Conservation (phyloP, 2,329 filamentous ascomycete genomes). For the Neopestalotiopsis sp. region DNA sequence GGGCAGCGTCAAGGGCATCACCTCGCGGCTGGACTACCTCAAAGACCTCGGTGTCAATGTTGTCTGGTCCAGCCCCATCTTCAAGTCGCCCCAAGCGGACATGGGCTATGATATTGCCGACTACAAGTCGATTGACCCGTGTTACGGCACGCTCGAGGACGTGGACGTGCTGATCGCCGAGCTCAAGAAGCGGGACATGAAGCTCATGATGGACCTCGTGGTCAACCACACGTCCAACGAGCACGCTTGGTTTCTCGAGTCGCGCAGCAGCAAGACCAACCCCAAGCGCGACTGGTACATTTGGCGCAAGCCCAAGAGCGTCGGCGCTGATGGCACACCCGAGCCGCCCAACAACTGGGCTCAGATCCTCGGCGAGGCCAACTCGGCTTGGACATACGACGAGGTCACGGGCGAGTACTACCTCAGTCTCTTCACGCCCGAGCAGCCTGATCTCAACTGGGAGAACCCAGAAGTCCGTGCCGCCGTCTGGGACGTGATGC, state of each 20-base stretch:
- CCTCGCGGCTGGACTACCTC: slow-evolving; percentile 66
- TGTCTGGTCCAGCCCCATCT: slow-evolving; percentile 73
- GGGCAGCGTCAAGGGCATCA: slow-evolving; percentile 68
- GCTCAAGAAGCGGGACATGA: slow-evolving; percentile 68
- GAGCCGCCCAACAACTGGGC: slow-evolving; percentile 80
- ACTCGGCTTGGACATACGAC: slow-evolving; percentile 73
- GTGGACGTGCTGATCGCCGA: slow-evolving; percentile 66
- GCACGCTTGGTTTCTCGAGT: slow-evolving; percentile 75
- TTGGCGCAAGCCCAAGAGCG: slow-evolving; percentile 57
- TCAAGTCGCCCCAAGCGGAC: slow-evolving; percentile 67
- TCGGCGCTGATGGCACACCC: slow-evolving; percentile 61
- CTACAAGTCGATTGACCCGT: slow-evolving; percentile 68
- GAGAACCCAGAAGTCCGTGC: slow-evolving; percentile 70
- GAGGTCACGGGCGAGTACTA: slow-evolving; percentile 77
- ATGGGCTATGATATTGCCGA: slow-evolving; percentile 76
- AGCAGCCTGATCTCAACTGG: slow-evolving; percentile 89
- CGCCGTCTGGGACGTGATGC: slow-evolving; percentile 76
- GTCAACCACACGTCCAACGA: slow-evolving; percentile 79
- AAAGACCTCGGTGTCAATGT: slow-evolving; percentile 65
- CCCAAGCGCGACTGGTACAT: slow-evolving; percentile 75
- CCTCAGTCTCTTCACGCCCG: slow-evolving; percentile 74
- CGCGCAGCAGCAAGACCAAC: slow-evolving; percentile 63
- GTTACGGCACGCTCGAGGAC: slow-evolving; percentile 71
- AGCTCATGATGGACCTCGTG: slow-evolving; percentile 76
- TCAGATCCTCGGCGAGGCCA: slow-evolving; percentile 63